These are phyloP conservation scores for Populus hybrid DNA, from an alignment of 441 rosid species.

Conservation along the genomic window DNA sequence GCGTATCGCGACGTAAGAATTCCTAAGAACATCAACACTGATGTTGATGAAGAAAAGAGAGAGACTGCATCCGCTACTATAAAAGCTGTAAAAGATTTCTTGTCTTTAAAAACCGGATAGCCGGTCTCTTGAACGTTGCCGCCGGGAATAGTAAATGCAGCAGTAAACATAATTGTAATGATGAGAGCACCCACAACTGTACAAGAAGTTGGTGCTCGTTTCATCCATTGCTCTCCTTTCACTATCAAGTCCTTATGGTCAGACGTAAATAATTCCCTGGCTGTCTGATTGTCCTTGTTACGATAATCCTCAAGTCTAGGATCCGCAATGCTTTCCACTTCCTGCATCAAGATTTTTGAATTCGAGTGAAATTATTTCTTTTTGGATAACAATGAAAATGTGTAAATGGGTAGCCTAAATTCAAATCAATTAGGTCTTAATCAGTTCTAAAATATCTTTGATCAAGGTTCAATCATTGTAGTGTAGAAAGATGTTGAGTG, in stretches of 20 bases:
- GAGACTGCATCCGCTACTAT: constrained; percentile 11
- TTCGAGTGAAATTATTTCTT: too few species aligned
- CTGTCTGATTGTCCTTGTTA: neutral
- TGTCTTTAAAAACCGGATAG: neutral
- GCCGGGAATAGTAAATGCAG: constrained; percentile 33
- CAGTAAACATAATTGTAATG: constrained; percentile 36
- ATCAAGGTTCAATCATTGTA: neutral
- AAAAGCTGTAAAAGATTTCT: constrained; percentile 9
- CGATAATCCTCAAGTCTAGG: rapidly evolving
- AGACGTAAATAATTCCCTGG: neutral
- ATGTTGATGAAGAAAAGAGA: neutral
- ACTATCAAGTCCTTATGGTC: neutral
- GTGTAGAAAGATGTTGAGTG: neutral
- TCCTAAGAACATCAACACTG: neutral
- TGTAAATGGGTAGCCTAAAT: too few species aligned
- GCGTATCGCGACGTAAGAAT: neutral
- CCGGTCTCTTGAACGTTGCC: constrained; percentile 8
- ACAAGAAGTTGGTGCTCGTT: neutral
- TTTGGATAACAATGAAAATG: too few species aligned
- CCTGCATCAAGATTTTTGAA: neutral
- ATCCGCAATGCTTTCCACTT: neutral
- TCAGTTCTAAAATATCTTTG: too few species aligned
- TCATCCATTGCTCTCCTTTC: constrained; percentile 17
- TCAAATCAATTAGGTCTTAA: too few species aligned
- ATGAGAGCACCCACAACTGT: constrained; percentile 37